Conservation (phyloP, 352 stramenopile species). For the Globisporangium acanthophoron region DNA sequence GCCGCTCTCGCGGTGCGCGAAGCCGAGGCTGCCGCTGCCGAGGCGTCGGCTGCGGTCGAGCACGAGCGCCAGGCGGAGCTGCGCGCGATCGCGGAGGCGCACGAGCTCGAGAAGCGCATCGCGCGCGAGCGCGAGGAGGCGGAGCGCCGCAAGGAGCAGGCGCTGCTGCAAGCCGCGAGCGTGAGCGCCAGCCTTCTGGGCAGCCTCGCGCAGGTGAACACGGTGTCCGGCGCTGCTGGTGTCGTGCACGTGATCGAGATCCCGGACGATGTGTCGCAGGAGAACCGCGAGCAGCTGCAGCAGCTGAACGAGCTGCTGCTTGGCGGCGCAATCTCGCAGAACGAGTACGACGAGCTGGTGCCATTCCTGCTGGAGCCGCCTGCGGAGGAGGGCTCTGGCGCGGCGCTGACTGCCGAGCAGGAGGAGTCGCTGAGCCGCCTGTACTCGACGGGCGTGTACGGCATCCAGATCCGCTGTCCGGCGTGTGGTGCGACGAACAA, state of each 20-base stretch:
- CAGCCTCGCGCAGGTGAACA: conserved; percentile 76
- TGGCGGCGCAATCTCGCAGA: conserved; percentile 74
- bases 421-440: conserved; percentile 77
- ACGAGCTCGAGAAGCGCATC: conserved; percentile 55
- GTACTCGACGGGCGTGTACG: conserved; percentile 73
- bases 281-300: conserved; percentile 83
- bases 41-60: conserved; percentile 70
- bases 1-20: conserved; percentile 55
- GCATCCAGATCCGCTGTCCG: conserved; percentile 84
- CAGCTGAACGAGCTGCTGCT: conserved; percentile 84
- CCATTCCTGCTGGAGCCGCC: conserved; percentile 81
- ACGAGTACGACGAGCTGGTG: conserved; percentile 84
- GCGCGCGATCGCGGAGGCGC: conserved; percentile 71
- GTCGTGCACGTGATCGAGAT: conserved; percentile 83
- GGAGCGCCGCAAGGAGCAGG: conserved; percentile 55
- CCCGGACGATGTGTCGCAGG: conserved; percentile 71
- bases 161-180: conserved; percentile 59
- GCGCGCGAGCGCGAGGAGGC: conserved; percentile 46
- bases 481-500: conserved; percentile 85
- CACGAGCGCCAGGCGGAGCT: conserved; percentile 79
- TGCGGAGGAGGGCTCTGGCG: conserved; percentile 44
- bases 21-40: conserved; percentile 57
- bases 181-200: conserved; percentile 73
- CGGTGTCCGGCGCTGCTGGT: conserved; percentile 51
- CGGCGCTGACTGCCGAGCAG: conserved; percentile 69